A percentile compares a stretch with the other conserved stretches of the same genome.
These are phyloP conservation scores for Vanrija pseudolonga DNA, from an alignment of 1,284 basidiomycete genomes.

Conservation along the genomic window DNA sequence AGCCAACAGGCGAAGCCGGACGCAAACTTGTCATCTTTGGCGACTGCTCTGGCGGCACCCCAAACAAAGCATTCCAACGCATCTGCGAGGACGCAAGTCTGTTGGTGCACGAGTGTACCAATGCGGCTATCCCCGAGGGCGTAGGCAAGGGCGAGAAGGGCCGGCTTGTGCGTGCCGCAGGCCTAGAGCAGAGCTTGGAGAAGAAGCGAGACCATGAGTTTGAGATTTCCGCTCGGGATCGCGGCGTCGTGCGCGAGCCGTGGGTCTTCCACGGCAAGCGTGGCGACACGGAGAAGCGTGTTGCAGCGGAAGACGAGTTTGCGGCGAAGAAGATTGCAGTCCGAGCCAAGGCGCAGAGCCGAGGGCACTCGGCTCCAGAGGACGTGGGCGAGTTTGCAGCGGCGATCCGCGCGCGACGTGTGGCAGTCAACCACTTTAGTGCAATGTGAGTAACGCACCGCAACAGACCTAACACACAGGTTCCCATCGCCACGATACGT, in stretches of 20 bases:
- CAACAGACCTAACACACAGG: constrained; percentile 11
- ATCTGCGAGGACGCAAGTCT: constrained; percentile 40
- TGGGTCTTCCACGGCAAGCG: constrained; percentile 15
- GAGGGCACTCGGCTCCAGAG: constrained; percentile 77
- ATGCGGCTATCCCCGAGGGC: constrained; percentile 63
- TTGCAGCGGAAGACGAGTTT: constrained; percentile 51
- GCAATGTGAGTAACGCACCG: constrained; percentile 56
- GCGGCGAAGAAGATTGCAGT: constrained; percentile 52
- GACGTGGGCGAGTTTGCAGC: constrained; percentile 79
- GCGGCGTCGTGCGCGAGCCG: constrained; percentile 11
- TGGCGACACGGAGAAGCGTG: constrained; percentile 37
- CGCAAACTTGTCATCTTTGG: constrained; percentile 51
- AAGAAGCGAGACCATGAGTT: constrained; percentile 30
- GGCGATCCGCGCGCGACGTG: constrained; percentile 59
- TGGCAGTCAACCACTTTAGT: constrained; percentile 81
- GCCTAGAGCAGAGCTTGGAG: constrained; percentile 42
- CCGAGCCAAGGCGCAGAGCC: constrained; percentile 56
- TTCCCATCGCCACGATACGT: constrained; percentile 34
- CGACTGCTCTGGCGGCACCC: constrained; percentile 44
- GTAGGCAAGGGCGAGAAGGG: constrained; percentile 44
- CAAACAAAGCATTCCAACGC: constrained; percentile 31
- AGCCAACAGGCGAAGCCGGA: constrained; percentile 42
- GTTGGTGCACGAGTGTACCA: constrained; percentile 73
- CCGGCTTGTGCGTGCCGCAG: constrained; percentile 29
- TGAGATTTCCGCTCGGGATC: constrained; percentile 18